A percentile compares a stretch with the other conserved stretches of the same genome.
These are phyloP conservation scores for Wickerhamia fluorescens DNA, from an alignment of 805 yeast species.

Conservation along the genomic window DNA sequence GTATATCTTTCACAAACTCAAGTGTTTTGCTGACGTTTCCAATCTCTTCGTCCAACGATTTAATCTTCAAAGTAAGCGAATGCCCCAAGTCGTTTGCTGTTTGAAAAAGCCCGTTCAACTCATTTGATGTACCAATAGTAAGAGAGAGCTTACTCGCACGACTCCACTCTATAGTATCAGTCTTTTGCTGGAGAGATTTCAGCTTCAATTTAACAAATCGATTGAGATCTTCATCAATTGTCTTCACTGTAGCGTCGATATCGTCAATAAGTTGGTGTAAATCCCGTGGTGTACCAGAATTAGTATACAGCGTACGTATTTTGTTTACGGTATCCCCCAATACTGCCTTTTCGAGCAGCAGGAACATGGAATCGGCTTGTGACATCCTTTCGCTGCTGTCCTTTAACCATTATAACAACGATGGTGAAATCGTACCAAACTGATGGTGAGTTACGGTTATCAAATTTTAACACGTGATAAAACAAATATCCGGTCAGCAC, in stretches of 20 bases:
- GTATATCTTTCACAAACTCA: constrained; percentile 58
- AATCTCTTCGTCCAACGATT: constrained; percentile 64
- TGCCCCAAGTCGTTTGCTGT: constrained; percentile 61
- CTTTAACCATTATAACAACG: too few species aligned
- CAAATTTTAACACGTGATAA: too few species aligned
- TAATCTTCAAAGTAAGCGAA: constrained; percentile 61
- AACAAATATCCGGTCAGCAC: too few species aligned
- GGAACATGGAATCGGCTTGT: too few species aligned
- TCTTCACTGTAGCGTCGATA: constrained; percentile 20
- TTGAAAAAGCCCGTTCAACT: constrained; percentile 46
- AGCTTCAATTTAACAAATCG: constrained; percentile 17
- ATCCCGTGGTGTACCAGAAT: constrained; percentile 23
- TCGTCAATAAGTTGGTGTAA: constrained; percentile 17
- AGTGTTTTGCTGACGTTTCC: constrained; percentile 55
- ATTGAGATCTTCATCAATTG: constrained; percentile 20
- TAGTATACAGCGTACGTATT: constrained; percentile 3
- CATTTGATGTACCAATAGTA: constrained; percentile 50
- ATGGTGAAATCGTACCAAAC: too few species aligned
- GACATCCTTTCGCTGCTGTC: too few species aligned
- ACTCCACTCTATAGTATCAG: constrained; percentile 48
- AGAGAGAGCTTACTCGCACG: constrained; percentile 55
- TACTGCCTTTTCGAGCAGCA: background rate
- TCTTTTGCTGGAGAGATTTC: constrained; percentile 28
- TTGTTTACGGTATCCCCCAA: constrained; percentile 1
- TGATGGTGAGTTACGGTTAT: too few species aligned